These are phyloP conservation scores for Macrolepiota fuliginosa DNA, from an alignment of 768 basidiomycete genomes.

Conservation along the genomic window DNA sequence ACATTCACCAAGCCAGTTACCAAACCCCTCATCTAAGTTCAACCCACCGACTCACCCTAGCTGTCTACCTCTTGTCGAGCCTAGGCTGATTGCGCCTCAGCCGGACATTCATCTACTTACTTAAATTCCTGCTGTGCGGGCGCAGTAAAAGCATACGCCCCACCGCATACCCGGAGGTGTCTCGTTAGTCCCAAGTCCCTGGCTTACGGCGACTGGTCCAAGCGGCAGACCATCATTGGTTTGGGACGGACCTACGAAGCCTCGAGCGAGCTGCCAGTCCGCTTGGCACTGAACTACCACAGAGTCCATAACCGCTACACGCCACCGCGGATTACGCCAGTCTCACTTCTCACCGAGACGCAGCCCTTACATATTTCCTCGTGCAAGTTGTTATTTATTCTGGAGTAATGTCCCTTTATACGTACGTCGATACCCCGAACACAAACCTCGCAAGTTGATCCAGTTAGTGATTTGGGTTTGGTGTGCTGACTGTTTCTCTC, in stretches of 20 bases:
- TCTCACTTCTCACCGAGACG: neutral
- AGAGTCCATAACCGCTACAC: neutral
- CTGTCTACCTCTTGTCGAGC: neutral
- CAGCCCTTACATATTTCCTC: neutral
- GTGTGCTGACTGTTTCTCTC: neutral
- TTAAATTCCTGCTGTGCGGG: neutral
- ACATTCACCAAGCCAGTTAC: neutral
- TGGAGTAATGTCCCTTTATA: conserved; percentile 39
- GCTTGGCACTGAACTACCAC: neutral
- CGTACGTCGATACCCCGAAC: conserved; percentile 63
- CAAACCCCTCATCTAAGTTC: too few species aligned
- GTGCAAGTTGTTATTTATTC: neutral
- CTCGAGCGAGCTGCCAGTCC: neutral
- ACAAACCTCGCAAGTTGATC: conserved; percentile 56
- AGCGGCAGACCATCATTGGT: neutral
- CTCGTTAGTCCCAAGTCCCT: neutral
- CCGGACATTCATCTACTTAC: neutral
- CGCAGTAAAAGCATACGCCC: neutral
- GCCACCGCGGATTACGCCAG: neutral
- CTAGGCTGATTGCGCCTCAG: neutral
- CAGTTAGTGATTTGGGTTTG: neutral
- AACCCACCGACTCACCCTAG: too few species aligned
- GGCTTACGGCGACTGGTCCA: neutral
- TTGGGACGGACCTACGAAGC: neutral
- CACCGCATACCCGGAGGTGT: too few species aligned